Evolutionary conservation across 140 eudicot genomes (phyloP).

Genomic region (Stevia rebaudiana): DNA sequence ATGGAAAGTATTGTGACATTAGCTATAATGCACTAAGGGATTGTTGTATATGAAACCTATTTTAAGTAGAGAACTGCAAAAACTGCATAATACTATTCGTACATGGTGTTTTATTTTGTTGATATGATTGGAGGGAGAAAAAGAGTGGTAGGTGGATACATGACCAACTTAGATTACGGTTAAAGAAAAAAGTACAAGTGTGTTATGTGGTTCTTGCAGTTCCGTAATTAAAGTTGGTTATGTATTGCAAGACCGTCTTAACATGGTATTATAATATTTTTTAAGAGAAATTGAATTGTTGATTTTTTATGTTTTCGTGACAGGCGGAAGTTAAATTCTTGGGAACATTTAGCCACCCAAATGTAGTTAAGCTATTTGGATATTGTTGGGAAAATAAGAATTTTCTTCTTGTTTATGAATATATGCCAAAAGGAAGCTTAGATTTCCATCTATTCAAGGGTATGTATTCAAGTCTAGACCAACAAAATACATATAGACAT

Average conservation of each 20-base stretch:
- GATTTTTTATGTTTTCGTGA: slow-evolving; percentile 8
- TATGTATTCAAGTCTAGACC: background rate
- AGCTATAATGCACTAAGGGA: background rate
- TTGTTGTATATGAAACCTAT: no score
- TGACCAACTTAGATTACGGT: no score
- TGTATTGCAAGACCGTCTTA: no score
- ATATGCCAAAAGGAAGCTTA: slow-evolving; percentile 37
- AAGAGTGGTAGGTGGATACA: no score
- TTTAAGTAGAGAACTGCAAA: no score
- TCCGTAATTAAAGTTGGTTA: no score
- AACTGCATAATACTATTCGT: background rate
- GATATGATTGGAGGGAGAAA: no score
- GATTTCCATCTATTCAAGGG: slow-evolving; percentile 34
- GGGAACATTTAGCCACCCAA: slow-evolving; percentile 40
- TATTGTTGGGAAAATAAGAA: slow-evolving; percentile 32
- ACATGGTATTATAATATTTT: background rate
- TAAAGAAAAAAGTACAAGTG: no score
- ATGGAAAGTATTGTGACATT: background rate
- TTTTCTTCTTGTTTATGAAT: slow-evolving; percentile 42
- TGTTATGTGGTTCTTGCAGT: no score
- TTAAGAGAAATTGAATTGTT: background rate
- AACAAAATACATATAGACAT: background rate
- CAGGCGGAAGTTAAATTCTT: slow-evolving; percentile 39
- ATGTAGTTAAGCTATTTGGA: slow-evolving; percentile 34
- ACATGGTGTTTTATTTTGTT: background rate